Percentiles rank a stretch among this genome's conserved stretches.
phyloP scores from a whole-genome alignment of 345 rosid genomes.

The Corchorus olitorius region DNA sequence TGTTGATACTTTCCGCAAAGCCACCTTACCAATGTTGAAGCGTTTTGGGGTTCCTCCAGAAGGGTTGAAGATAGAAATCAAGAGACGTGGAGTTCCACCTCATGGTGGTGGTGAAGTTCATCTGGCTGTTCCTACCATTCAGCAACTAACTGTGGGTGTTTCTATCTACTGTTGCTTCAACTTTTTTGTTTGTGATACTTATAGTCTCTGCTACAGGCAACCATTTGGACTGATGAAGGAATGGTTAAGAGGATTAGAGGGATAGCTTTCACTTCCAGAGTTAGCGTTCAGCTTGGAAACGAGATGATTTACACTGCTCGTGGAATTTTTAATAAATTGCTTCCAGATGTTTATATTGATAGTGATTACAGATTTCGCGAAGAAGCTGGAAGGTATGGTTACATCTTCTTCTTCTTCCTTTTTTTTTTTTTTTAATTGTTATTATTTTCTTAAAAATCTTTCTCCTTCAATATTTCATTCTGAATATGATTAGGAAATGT shows the following conservation, averaged over 20 bases:
- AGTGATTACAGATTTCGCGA: slow-evolving; percentile 68
- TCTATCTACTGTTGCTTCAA: background rate
- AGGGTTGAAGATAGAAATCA: slow-evolving; percentile 76
- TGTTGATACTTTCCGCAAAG: slow-evolving; percentile 74
- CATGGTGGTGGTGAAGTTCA: slow-evolving; percentile 68
- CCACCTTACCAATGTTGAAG: slow-evolving; percentile 67
- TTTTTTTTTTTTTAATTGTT: too few relatives aligned
- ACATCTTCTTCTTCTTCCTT: background rate
- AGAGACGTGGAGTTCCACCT: slow-evolving; percentile 79
- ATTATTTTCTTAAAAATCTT: too few relatives aligned
- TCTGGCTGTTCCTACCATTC: slow-evolving; percentile 7
- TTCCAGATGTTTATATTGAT: slow-evolving; percentile 86
- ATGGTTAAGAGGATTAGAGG: slow-evolving; percentile 96
- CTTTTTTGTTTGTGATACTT: slow-evolving; percentile 18
- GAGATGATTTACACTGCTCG: slow-evolving; percentile 82
- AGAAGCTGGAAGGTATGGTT: slow-evolving; percentile 88
- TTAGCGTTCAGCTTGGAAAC: slow-evolving; percentile 69
- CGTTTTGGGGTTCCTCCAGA: slow-evolving; percentile 76
- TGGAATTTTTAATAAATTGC: slow-evolving; percentile 81
- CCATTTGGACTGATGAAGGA: slow-evolving; percentile 82
- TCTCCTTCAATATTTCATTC: background rate
- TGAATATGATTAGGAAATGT: slow-evolving; percentile 17
- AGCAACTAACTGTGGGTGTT: slow-evolving; percentile 49
- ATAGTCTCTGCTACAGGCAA: slow-evolving; percentile 50
- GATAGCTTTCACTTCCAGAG: slow-evolving; percentile 72